Base-by-base conservation (phyloP, 352 stramenopile species). In the Pythium chondricola region DNA sequence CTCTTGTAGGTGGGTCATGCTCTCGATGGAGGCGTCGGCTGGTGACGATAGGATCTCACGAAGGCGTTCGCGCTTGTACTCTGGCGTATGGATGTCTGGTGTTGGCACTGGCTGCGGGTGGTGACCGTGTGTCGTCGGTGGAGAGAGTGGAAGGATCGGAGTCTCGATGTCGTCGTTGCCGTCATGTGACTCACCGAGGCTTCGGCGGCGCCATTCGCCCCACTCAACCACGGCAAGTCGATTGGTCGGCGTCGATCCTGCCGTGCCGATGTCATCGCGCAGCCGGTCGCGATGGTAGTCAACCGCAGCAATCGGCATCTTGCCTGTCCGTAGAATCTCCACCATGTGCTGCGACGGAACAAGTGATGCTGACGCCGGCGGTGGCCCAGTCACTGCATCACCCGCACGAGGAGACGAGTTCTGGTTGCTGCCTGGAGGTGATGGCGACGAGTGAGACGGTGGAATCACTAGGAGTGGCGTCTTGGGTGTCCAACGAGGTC, bases 331-430 rank as follows among this genome's bases (percentile, higher is more conserved):
- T 16, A 92, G 61, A 21, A 92, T 83, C 32, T 85, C 60, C 25
- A 90, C 62, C 72, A 92, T 92, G 46, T 88, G 67, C 14, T 71
- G 61, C 0, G 75, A 65, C 14, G 58, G 56, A 21, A 92, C 59
- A 4, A 92, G 58, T 29, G 71, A 43, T 0, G 45, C 43, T 0
- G 58, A 43, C 0, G 51, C 16, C 5, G 51, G 56, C 11, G 37
- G 35, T 14, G 37, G 14, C 4, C 17, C 25, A 8, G 41, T 1
- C 2, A 61, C 52, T 13, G 24, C 30, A 3, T 22, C 11, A 14
- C 5, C 30, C 26, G 6, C 6, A 14, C 44, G 45, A 27, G 33
- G 39, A 9, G 45, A 51, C 27, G 16, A 42, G 14, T 63, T 38
- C 17, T 58, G 44, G 49, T 58, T 59, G 44, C 17, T 41, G 26